Evolutionary conservation across 2,329 filamentous ascomycete genomes (phyloP), one percentile per base, ranked within the genome.

Genomic region (Mollisia scopiformis): DNA sequence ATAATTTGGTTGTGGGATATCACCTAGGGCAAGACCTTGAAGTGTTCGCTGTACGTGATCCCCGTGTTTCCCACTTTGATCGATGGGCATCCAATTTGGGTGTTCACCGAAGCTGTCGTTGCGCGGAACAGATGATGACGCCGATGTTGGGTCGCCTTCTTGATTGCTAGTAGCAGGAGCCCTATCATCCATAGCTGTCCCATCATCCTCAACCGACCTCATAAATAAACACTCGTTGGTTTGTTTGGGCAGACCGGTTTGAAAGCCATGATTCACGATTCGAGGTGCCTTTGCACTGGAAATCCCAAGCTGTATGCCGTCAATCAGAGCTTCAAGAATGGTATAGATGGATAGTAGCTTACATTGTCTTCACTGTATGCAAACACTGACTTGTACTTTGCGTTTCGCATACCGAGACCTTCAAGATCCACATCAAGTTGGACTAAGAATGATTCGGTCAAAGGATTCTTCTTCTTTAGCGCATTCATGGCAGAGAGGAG

Each of bases 361-460:
- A 71, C 71, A 8, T 74, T 71, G 23, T 77, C 75, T 41, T 70
- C 68, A 19, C 72, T 76, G 5, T 75, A 70, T 39, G 79, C 75
- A 50, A 83, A 80, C n/a, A 82, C 78, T 52, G 87, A 86, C 1
- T 81, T 81, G 27, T 79, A 78, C 62, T 82, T 85, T 8, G 82
- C 85, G 65, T 85, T 87, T 67, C 83, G 81, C 63, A 87, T 75
- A 13, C 87, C 86, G 27, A 92, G 81, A 11, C 86, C 88, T 73
- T 96, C 91, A 3, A 98, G 82, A 71, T 99, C 95, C 16, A 97
- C 89, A 67, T 98, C 93, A 5, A 98, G 80, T 74, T 98, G 95
- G 2, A 95, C 91, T 35, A 98, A 79, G 77, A 98, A 98, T 0
- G 94, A 97, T 72, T 97, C 93, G 0, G 94, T 96, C 53, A 99